These are phyloP conservation scores for Populus trichocarpa DNA, from an alignment of 441 rosid species.

Conservation along the genomic window DNA sequence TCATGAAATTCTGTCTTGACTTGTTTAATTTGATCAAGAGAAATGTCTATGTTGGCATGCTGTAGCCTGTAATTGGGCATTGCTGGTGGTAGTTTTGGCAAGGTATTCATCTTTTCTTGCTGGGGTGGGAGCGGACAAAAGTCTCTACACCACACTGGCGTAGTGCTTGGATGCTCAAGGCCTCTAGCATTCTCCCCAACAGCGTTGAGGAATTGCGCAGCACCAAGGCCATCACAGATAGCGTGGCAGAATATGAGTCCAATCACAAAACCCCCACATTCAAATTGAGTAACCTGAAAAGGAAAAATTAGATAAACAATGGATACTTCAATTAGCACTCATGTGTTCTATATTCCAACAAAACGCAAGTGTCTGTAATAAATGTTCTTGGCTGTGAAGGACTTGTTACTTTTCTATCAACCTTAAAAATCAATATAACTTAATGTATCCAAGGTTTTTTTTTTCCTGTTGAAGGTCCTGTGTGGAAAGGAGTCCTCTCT, in stretches of 20 bases:
- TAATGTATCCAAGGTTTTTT: too few species aligned
- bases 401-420: too few species aligned
- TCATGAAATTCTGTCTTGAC: slow-evolving; percentile 36
- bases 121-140: slow-evolving; percentile 31
- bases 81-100: slow-evolving; percentile 29
- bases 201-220: slow-evolving; percentile 44
- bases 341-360: not conserved
- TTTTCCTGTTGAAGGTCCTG: too few species aligned
- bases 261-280: slow-evolving; percentile 58
- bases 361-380: not conserved
- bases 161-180: slow-evolving; percentile 18
- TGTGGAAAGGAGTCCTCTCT: too few species aligned
- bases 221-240: slow-evolving; percentile 69
- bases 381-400: too few species aligned
- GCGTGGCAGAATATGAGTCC: slow-evolving; percentile 58
- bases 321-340: not conserved
- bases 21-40: slow-evolving; percentile 33
- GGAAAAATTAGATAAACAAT: not conserved
- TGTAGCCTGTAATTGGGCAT: slow-evolving; percentile 42
- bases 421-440: too few species aligned
- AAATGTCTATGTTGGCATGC: slow-evolving; percentile 49
- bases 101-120: not conserved
- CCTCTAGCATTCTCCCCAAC: slow-evolving; percentile 57
- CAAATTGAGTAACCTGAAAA: slow-evolving; percentile 56
- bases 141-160: slow-evolving; percentile 56